Base-by-base conservation (phyloP, 768 basidiomycete species). In the Mycena metata region DNA sequence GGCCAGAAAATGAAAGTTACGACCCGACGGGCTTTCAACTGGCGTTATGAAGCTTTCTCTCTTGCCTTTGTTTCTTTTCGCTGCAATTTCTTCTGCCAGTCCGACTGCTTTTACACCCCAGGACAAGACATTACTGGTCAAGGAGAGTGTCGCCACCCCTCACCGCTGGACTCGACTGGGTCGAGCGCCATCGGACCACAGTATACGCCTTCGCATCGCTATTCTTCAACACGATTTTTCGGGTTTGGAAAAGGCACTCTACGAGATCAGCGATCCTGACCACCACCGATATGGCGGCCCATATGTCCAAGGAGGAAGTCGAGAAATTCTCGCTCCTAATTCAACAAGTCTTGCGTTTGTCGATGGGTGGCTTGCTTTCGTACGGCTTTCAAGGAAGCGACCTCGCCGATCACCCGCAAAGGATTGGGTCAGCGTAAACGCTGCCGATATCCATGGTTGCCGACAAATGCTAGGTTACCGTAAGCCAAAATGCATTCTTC, bases 401-500 rank as follows among this genome's bases (percentile, higher is more conserved):
- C 62, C 70, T 88, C 23, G 69, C 78, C 86, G 88, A 11, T 91
- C 91, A 13, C 84, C 89, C 3, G 90, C 91, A 0, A 83, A 86
- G 54, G 92, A 93, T 69, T 94, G 91, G 92, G 79, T 92, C 15
- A 87, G 82, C 8, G 75, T 92, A 45, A n/a, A 86, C 77, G 15
- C 79, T 92, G 9, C 86, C 91, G 0, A 83, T 94, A 83, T 94
- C 50, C 72, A 79, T 39, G 69, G n/a, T 88, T 26, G 91, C 88
- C 0, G 92, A 94, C 79, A 86, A 70, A 89, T 94, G 87, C 83
- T 94, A n/a, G 80, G 88, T n/a, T 73, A 90, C 92, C 51, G 91
- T 91, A 72, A 73, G 86, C 74, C 11, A 9, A 43, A 26, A 16
- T 36, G 62, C 19, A 52, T 49, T 60, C 66, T 49, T 51, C n/a